Conservation (phyloP, 2,329 filamentous ascomycete genomes). For the Basipetospora chlamydospora region DNA sequence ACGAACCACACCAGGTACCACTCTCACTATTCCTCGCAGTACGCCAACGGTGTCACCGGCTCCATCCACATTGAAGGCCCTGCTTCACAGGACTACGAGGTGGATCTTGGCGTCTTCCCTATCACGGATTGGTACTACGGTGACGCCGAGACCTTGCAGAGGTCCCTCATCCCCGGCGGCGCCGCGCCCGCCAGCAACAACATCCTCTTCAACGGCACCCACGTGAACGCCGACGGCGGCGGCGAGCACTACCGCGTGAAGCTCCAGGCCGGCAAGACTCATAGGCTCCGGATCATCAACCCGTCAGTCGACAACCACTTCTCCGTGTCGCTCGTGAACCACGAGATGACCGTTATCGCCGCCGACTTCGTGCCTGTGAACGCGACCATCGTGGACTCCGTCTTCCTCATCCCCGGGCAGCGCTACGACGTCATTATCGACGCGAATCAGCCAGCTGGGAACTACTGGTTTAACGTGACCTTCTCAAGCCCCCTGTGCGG, state of each 20-base stretch:
- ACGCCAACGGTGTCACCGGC: slow-evolving; percentile 45
- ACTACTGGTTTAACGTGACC: slow-evolving; percentile 23
- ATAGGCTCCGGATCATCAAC: slow-evolving; percentile 48
- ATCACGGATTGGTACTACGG: slow-evolving; percentile 48
- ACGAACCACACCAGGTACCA: too few species aligned
- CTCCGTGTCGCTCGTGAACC: slow-evolving; percentile 43
- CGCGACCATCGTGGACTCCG: slow-evolving; percentile 49
- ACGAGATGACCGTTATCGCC: slow-evolving; percentile 48
- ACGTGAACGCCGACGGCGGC: slow-evolving; percentile 8
- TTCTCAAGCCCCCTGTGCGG: slow-evolving; percentile 18
- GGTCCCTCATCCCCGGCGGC: slow-evolving; percentile 8
- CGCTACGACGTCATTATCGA: slow-evolving; percentile 24
- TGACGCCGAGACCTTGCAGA: slow-evolving; percentile 10
- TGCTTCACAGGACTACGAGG: slow-evolving; percentile 32
- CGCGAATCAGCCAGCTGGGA: slow-evolving; percentile 14
- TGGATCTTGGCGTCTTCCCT: slow-evolving; percentile 40
- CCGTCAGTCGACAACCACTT: slow-evolving; percentile 33
- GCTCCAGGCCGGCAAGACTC: slow-evolving; percentile 35
- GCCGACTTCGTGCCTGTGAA: slow-evolving; percentile 48
- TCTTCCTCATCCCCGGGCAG: slow-evolving; percentile 46
- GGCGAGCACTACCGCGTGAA: slow-evolving; percentile 17
- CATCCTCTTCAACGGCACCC: slow-evolving; percentile 46
- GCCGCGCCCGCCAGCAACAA: slow-evolving; percentile 26
- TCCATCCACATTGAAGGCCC: slow-evolving; percentile 45
- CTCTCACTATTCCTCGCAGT: slow-evolving; percentile 44